Percentiles rank a stretch among this genome's conserved stretches.
Conservation (phyloP, 495 filamentous ascomycete genomes). For the Filosporella fistucella region DNA sequence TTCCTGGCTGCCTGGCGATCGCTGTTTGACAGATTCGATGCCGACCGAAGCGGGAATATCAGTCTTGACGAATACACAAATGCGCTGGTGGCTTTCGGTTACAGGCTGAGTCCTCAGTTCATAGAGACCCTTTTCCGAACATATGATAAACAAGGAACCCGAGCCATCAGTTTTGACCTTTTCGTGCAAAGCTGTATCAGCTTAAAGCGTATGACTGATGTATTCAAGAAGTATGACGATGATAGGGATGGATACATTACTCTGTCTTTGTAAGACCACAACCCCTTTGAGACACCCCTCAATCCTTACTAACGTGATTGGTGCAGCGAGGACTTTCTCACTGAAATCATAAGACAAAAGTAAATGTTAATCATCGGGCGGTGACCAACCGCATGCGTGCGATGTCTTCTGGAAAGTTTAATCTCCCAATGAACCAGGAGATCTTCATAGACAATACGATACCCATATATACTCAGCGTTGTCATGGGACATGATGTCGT, state of each 20-base stretch:
- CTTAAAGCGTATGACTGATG: constrained; percentile 97
- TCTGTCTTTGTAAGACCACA: constrained; percentile 54
- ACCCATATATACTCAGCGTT: constrained; percentile 4
- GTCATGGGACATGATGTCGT: not conserved
- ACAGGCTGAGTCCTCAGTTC: constrained; percentile 79
- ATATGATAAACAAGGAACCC: constrained; percentile 54
- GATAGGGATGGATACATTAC: constrained; percentile 92
- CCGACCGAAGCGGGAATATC: constrained; percentile 82
- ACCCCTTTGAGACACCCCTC: not conserved
- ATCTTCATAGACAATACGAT: constrained; percentile 17
- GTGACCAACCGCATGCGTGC: not conserved
- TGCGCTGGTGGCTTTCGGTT: constrained; percentile 90
- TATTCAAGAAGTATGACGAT: constrained; percentile 98
- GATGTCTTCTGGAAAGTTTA: not conserved
- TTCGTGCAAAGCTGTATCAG: constrained; percentile 98
- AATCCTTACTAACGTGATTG: not conserved
- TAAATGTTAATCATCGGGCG: not conserved
- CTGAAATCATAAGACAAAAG: constrained; percentile 23
- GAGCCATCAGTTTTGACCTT: constrained; percentile 88
- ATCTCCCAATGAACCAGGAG: not conserved
- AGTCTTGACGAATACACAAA: constrained; percentile 82
- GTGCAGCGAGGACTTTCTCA: constrained; percentile 24
- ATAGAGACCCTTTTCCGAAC: constrained; percentile 72
- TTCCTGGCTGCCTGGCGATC: constrained; percentile 92
- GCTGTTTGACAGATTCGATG: constrained; percentile 94